These are phyloP conservation scores for Laburnicola sp. DNA, from an alignment of 2,329 filamentous ascomycete species.

Conservation along the genomic window DNA sequence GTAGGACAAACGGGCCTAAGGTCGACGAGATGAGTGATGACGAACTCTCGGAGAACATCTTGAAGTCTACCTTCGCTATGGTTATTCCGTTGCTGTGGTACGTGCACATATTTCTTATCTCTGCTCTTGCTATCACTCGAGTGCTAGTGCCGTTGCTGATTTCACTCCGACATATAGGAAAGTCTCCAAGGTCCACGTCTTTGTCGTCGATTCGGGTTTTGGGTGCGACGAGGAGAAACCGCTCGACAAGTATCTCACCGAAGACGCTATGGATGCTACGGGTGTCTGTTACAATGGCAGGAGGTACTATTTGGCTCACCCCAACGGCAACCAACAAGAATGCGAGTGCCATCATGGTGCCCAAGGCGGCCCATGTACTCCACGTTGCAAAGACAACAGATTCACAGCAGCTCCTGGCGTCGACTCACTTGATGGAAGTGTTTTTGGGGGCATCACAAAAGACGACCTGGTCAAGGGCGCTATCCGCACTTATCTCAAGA, in stretches of 20 bases:
- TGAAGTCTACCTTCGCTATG: conserved; percentile 1
- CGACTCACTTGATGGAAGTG: background rate
- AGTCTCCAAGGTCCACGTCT: background rate
- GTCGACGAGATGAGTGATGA: background rate
- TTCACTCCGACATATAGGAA: too few relatives aligned
- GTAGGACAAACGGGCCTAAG: background rate
- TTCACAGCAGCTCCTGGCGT: background rate
- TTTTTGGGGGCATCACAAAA: conserved; percentile 3
- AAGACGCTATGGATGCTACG: background rate
- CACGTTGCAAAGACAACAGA: background rate
- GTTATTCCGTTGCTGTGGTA: conserved; percentile 1
- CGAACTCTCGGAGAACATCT: conserved; percentile 1
- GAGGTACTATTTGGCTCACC: conserved; percentile 3
- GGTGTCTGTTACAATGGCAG: conserved; percentile 7
- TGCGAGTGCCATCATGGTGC: background rate
- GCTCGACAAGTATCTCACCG: background rate
- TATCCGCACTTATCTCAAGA: conserved; percentile 1
- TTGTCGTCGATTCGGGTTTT: conserved; percentile 3
- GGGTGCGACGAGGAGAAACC: background rate
- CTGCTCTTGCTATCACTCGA: too few relatives aligned
- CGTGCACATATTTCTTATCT: too few relatives aligned
- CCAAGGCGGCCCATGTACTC: background rate
- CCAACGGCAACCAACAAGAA: background rate
- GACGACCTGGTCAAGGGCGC: conserved; percentile 7
- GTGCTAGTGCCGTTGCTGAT: too few relatives aligned